phyloP scores from a whole-genome alignment of 176 grass and related monocot genomes.

The Cenchrus purpureus region DNA sequence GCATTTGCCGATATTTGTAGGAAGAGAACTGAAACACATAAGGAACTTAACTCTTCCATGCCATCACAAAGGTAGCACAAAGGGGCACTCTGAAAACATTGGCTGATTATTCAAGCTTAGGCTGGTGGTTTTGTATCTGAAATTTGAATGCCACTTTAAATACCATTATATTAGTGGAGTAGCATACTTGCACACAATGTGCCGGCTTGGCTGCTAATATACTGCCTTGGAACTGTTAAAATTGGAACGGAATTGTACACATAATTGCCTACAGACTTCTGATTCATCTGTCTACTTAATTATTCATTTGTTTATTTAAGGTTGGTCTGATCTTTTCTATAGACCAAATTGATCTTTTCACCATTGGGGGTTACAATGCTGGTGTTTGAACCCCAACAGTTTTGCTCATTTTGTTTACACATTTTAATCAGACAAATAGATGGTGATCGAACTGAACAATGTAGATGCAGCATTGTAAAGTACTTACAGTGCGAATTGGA shows the following conservation, averaged over 20 bases:
- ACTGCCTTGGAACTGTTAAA: not conserved
- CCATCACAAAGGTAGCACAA: not conserved
- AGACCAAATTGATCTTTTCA: not conserved
- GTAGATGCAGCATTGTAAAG: not conserved
- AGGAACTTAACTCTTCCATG: not conserved
- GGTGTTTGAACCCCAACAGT: not conserved
- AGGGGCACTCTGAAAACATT: not conserved
- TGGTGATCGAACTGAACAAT: not conserved
- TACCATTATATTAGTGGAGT: not conserved
- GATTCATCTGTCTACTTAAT: not conserved
- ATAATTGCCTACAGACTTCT: not conserved
- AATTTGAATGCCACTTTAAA: constrained; percentile 11
- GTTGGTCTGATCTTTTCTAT: not conserved
- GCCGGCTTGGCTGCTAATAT: not conserved
- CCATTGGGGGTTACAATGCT: not conserved
- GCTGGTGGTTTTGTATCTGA: not conserved
- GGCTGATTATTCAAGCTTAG: not conserved
- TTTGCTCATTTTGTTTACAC: not conserved
- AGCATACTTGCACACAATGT: not conserved
- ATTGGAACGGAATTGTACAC: not conserved
- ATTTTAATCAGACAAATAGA: not conserved
- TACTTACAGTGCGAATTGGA: not conserved
- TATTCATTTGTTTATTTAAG: not conserved
- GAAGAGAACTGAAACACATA: not conserved
- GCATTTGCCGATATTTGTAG: not conserved